Base-by-base conservation (phyloP, 805 yeast species). In the Kazachstania africana region DNA sequence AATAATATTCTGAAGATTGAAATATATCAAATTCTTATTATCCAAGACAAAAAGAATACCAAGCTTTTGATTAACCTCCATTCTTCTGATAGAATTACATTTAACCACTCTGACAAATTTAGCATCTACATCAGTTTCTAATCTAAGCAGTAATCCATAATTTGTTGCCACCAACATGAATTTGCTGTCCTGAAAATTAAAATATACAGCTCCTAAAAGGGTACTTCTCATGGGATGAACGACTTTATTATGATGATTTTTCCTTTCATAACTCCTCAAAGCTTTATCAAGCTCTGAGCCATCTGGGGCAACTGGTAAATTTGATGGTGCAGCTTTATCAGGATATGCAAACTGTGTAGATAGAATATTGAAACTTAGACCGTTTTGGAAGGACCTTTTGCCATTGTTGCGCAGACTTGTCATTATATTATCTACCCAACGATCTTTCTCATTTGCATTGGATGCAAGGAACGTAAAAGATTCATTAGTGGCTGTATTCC, bases 341-440 rank as follows among this genome's bases (percentile, higher is more conserved):
- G 72, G 78, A 50, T 76, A 79, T 2, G 75, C 77, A 54, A 81
- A 82, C 16, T 67, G 62, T 42, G 75, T 78, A 5, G 78, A 60
- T 5, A 82, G 46, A 5, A 70, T 63, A 22, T 60, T 55, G 24
- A 79, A 46, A 8, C 60, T 46, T 47, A 76, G 76, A 0, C 82
- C 78, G 36, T 70, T 78, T 2, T 64, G 48, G 12, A 24, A 12
- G 55, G 57, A 13, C 48, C 28, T 29, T 17, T 29, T 51, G 31
- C 57, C 58, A 23, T 60, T 58, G 32, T 59, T 62, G n/a, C 60
- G 44, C 27, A 67, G 64, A 10, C 78, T 75, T 8, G 55, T 57
- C 13, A 65, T 57, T 18, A 78, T 64, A 1, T 68, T 55, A 2
- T 59, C 50, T 2, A 72, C 53, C 93, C 93, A 82, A 3, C 57